These are phyloP conservation scores for Gentiana macrophylla DNA, from an alignment of 257 asterid species.

Conservation along the genomic window DNA sequence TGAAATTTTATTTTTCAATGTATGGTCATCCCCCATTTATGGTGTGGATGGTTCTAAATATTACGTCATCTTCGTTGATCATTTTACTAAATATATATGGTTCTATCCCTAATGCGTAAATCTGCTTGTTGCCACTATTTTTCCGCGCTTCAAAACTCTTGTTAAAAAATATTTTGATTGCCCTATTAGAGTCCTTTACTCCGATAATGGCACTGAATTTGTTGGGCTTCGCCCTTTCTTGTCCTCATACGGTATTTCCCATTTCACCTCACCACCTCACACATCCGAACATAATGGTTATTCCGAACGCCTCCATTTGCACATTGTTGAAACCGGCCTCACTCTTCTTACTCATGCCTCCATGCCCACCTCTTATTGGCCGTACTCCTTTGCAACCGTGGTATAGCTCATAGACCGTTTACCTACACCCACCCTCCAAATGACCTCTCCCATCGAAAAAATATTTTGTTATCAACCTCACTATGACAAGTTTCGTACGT, in stretches of 20 bases:
- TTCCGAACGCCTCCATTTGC: too few species aligned
- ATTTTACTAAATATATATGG: constrained; percentile 1
- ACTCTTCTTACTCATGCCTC: neutral
- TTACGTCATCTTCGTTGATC: constrained; percentile 6
- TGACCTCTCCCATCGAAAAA: too few species aligned
- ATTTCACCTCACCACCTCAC: too few species aligned
- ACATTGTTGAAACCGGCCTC: neutral
- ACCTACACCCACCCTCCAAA: neutral
- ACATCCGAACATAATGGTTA: too few species aligned
- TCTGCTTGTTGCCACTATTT: neutral
- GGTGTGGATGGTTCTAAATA: constrained; percentile 6
- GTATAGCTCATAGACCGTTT: neutral
- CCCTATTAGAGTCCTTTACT: neutral
- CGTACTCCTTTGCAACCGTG: neutral
- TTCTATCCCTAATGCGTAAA: neutral
- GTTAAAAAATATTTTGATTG: constrained; percentile 1
- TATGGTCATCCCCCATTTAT: neutral
- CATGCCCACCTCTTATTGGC: neutral
- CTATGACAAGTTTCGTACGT: neutral
- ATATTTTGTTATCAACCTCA: neutral
- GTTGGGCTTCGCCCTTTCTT: too few species aligned
- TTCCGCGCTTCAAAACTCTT: neutral
- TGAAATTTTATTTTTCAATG: neutral
- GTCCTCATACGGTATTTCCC: too few species aligned
- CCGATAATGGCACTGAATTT: neutral